Conservation (phyloP, 768 basidiomycete species). For the Rossbeevera mucosa region DNA sequence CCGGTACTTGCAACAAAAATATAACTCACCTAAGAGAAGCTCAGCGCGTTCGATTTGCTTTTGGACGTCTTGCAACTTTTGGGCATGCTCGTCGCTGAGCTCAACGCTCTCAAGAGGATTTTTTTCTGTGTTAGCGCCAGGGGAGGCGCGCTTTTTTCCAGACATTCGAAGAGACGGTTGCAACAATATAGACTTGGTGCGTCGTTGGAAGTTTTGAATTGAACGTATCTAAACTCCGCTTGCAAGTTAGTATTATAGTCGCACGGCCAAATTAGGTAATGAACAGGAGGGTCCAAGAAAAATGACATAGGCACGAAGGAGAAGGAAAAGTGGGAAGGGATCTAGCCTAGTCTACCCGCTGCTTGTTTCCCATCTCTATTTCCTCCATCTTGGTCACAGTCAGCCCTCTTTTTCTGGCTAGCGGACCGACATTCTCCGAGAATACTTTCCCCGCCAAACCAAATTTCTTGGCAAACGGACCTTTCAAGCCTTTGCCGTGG, state of each 20-base stretch:
- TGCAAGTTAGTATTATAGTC: constrained; percentile 4
- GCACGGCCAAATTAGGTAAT: constrained; percentile 8
- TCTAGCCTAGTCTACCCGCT: constrained; percentile 58
- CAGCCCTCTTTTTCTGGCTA: constrained; percentile 34
- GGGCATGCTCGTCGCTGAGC: constrained; percentile 66
- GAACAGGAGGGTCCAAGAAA: background rate
- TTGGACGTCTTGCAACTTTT: constrained; percentile 60
- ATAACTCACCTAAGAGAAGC: constrained; percentile 61
- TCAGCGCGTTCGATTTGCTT: constrained; percentile 69
- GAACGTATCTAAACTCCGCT: constrained; percentile 30
- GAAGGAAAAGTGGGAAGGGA: background rate
- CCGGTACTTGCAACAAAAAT: background rate
- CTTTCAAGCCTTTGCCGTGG: constrained; percentile 69
- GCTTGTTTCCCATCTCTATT: constrained; percentile 79
- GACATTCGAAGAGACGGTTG: constrained; percentile 26
- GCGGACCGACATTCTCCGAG: constrained; percentile 34
- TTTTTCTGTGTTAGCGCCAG: constrained; percentile 75
- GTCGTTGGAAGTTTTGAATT: constrained; percentile 20
- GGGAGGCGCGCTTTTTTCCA: constrained; percentile 69
- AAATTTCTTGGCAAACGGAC: constrained; percentile 31
- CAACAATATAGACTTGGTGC: constrained; percentile 3
- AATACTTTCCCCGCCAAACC: constrained; percentile 36
- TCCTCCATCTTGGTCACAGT: constrained; percentile 50
- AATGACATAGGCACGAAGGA: background rate
- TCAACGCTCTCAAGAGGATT: constrained; percentile 62